Percentiles rank a stretch among this genome's conserved stretches.
Evolutionary conservation across 75 land plant species (phyloP).

Genomic region (Chamaecyparis obtusa): DNA sequence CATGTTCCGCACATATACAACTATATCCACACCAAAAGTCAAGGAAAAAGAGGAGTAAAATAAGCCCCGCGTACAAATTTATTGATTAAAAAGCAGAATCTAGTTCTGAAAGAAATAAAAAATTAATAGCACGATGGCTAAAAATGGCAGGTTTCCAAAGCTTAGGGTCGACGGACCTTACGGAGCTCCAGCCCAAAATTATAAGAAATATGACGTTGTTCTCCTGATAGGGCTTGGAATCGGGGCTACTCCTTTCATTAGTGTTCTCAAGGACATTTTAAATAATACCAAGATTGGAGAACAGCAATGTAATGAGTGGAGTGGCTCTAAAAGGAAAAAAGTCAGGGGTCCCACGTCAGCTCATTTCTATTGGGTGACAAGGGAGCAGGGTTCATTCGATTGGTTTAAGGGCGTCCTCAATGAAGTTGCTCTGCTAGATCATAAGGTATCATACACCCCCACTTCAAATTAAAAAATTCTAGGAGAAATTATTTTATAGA

Average conservation of each 20-base stretch:
- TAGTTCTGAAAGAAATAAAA: background rate
- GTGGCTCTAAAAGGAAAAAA: slow-evolving; percentile 11
- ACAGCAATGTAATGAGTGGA: background rate
- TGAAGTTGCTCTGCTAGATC: slow-evolving; percentile 53
- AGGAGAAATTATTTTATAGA: background rate
- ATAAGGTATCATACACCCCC: slow-evolving; percentile 8
- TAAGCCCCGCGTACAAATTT: too few species aligned
- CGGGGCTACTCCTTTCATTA: slow-evolving; percentile 71
- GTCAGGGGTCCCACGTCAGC: slow-evolving; percentile 26
- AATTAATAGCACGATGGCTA: background rate
- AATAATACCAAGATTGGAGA: slow-evolving; percentile 23
- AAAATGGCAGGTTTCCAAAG: slow-evolving; percentile 40
- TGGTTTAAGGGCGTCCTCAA: slow-evolving; percentile 67
- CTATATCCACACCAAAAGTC: too few species aligned
- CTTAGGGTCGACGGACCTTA: slow-evolving; percentile 63
- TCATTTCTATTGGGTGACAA: slow-evolving; percentile 71
- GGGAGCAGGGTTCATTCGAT: slow-evolving; percentile 65
- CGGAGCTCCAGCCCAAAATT: slow-evolving; percentile 74
- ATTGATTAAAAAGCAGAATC: background rate
- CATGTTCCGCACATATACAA: too few species aligned
- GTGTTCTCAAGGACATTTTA: slow-evolving; percentile 54
- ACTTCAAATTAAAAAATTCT: background rate
- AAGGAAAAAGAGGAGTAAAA: background rate
- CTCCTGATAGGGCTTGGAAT: slow-evolving; percentile 66
- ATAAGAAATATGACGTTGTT: slow-evolving; percentile 55